These are phyloP conservation scores for Phytopythium boreale DNA, from an alignment of 352 stramenopile genomes.

Conservation along the genomic window DNA sequence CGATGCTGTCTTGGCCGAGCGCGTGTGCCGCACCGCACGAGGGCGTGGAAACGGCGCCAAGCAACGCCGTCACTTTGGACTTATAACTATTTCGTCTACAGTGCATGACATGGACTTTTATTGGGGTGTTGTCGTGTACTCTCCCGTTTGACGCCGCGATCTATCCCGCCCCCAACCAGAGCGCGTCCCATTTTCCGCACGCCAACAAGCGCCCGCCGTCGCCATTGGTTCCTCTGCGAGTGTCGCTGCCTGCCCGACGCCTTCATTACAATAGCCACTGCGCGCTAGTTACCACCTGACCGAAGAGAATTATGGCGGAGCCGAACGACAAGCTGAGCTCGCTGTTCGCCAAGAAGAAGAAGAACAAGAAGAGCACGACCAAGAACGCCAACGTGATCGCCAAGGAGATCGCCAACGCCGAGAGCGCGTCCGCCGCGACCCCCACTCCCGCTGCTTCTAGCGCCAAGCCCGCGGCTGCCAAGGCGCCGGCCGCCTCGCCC, in stretches of 20 bases:
- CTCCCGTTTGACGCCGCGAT: not conserved
- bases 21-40: too few species aligned
- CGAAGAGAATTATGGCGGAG: conserved; percentile 21
- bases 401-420: conserved; percentile 39
- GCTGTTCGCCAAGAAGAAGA: conserved; percentile 87
- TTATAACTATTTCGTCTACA: not conserved
- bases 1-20: too few species aligned
- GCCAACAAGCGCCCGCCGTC: not conserved
- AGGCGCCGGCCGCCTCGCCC: conserved; percentile 2
- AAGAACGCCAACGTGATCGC: conserved; percentile 80
- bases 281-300: not conserved
- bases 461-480: conserved; percentile 13
- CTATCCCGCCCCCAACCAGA: not conserved
- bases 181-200: not conserved
- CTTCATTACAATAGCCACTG: too few species aligned
- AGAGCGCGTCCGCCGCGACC: conserved; percentile 11
- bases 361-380: conserved; percentile 63
- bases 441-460: too few species aligned
- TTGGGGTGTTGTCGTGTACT: not conserved
- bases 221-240: not conserved
- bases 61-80: too few species aligned
- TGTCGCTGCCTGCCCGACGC: not conserved
- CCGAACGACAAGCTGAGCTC: conserved; percentile 78
- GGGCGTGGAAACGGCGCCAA: too few species aligned
- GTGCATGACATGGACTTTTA: not conserved